Percentiles rank a stretch among this genome's conserved stretches.
phyloP scores from a whole-genome alignment of 495 filamentous ascomycete genomes.

The Tuber aestivum region DNA sequence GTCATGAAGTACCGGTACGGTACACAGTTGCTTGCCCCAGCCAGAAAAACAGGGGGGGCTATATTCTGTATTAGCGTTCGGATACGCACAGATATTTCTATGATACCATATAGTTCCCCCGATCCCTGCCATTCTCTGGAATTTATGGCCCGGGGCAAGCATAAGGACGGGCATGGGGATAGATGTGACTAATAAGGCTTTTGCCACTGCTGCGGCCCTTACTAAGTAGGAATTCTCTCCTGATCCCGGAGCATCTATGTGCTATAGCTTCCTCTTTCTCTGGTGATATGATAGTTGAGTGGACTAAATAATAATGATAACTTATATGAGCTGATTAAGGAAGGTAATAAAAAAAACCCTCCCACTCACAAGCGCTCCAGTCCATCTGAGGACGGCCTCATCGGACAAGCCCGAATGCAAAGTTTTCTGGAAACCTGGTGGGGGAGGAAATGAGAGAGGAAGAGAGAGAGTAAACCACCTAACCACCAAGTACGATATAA shows the following conservation, averaged over 20 bases:
- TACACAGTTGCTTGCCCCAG: too few relatives aligned
- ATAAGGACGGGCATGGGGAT: not conserved
- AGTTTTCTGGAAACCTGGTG: not conserved
- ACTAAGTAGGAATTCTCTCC: not conserved
- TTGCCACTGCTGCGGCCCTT: not conserved
- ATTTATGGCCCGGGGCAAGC: too few relatives aligned
- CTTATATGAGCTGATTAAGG: not conserved
- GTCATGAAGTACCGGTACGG: not conserved
- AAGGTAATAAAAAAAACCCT: not conserved
- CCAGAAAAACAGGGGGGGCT: too few relatives aligned
- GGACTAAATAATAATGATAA: not conserved
- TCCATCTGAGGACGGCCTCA: not conserved
- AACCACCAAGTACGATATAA: not conserved
- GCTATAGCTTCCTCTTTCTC: not conserved
- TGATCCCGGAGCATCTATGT: not conserved
- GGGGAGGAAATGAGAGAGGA: not conserved
- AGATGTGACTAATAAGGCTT: not conserved
- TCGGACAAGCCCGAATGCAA: not conserved
- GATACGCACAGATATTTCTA: too few relatives aligned
- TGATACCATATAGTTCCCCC: too few relatives aligned
- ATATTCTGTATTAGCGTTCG: too few relatives aligned
- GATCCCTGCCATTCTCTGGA: too few relatives aligned
- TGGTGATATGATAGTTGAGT: not conserved
- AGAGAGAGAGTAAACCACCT: not conserved
- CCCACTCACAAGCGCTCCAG: not conserved